phyloP scores from a whole-genome alignment of 352 stramenopile species.

The Globisporangium emineosum region DNA sequence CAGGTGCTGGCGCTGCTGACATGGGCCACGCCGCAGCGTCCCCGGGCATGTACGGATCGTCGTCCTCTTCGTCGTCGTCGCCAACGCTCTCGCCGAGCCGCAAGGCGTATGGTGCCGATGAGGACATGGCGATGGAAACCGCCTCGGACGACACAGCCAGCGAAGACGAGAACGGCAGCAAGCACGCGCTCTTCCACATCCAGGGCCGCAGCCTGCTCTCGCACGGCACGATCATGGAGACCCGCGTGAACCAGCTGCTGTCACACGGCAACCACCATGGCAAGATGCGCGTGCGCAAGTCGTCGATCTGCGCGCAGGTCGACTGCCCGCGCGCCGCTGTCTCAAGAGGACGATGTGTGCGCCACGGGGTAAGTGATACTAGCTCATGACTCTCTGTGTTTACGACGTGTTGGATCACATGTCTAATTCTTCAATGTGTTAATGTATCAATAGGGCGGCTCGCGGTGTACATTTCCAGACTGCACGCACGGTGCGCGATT shows the following conservation, averaged over 20 bases:
- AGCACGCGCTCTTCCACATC: constrained; percentile 41
- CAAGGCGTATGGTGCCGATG: constrained; percentile 30
- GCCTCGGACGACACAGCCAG: constrained; percentile 26
- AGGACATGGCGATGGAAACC: constrained; percentile 22
- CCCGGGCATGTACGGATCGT: constrained; percentile 7
- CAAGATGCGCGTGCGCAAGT: constrained; percentile 69
- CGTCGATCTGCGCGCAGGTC: constrained; percentile 50
- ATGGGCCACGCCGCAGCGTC: constrained; percentile 1
- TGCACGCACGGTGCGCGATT: constrained; percentile 55
- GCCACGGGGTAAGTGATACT: constrained; percentile 29
- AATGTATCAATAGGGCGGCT: constrained; percentile 30
- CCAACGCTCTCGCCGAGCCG: constrained; percentile 44
- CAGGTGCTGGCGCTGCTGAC: constrained; percentile 16
- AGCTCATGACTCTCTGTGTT: not conserved
- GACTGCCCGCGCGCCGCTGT: constrained; percentile 51
- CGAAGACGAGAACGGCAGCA: constrained; percentile 30
- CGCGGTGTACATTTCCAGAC: constrained; percentile 51
- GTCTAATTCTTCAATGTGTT: not conserved
- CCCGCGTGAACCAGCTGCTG: constrained; percentile 53
- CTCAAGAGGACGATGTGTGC: constrained; percentile 52
- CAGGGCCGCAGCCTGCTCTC: constrained; percentile 53
- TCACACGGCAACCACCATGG: constrained; percentile 54
- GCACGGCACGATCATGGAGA: constrained; percentile 46
- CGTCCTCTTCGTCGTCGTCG: constrained; percentile 18
- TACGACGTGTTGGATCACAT: not conserved